Percentiles rank a stretch among this genome's conserved stretches.
Evolutionary conservation across 768 basidiomycete genomes (phyloP).

Genomic region (Mycena olivaceomarginata): DNA sequence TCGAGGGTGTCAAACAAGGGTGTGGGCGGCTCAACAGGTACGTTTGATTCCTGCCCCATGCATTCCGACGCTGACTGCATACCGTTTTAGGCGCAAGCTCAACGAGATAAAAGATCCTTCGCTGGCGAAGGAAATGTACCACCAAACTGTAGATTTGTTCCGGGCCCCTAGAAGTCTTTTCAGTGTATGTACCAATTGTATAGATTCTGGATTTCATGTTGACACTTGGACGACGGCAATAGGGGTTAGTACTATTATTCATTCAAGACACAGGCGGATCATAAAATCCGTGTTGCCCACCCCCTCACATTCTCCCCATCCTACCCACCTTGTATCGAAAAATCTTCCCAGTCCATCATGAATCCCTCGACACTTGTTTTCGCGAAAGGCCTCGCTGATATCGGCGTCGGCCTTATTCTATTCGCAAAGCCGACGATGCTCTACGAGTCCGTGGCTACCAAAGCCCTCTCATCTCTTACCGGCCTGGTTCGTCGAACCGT

Average conservation of each 20-base stretch:
- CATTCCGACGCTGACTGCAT: background rate
- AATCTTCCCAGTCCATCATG: conserved; percentile 1
- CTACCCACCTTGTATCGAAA: background rate
- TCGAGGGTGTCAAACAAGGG: background rate
- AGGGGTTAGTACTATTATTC: too few species aligned
- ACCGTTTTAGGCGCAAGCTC: background rate
- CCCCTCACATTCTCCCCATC: background rate
- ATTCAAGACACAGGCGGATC: too few species aligned
- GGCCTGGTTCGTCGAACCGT: conserved; percentile 49
- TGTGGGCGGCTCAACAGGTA: background rate
- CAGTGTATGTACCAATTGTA: background rate
- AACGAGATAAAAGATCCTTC: conserved; percentile 2
- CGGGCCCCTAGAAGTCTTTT: background rate
- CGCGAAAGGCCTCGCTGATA: conserved; percentile 54
- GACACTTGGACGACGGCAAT: too few species aligned
- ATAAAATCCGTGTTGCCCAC: too few species aligned
- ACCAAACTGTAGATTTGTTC: conserved; percentile 1
- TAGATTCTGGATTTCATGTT: conserved; percentile 14
- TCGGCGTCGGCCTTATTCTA: conserved; percentile 50
- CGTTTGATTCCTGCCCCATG: background rate
- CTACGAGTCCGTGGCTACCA: conserved; percentile 50
- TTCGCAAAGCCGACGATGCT: conserved; percentile 51
- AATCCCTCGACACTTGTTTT: conserved; percentile 44
- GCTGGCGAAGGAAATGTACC: conserved; percentile 32
- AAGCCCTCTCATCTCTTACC: conserved; percentile 45